Evolutionary conservation across 2,329 filamentous ascomycete species (phyloP).

Genomic region (Aspergillus sp.): DNA sequence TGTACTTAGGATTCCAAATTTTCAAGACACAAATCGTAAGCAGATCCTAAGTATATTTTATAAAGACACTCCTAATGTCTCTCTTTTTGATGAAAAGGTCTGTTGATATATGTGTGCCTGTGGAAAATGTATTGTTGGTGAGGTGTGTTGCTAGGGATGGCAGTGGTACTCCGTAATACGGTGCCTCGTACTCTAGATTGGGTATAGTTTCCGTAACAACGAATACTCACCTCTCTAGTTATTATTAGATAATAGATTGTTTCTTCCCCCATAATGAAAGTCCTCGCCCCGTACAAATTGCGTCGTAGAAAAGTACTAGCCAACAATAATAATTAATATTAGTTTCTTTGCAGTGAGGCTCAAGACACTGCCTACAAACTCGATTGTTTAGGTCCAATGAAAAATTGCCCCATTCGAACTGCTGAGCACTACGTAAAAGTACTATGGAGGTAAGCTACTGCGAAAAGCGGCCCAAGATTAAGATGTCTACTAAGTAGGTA

Average conservation of each 20-base stretch:
- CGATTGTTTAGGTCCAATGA: no score
- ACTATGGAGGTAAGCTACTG: no score
- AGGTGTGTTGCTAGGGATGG: slow-evolving; percentile 3
- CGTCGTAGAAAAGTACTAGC: no score
- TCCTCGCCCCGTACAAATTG: no score
- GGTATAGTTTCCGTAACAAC: slow-evolving; percentile 4
- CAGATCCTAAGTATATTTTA: neutral
- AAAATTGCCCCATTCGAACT: no score
- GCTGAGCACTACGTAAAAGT: no score
- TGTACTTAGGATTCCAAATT: neutral
- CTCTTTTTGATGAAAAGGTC: neutral
- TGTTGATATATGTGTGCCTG: neutral
- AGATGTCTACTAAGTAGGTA: no score
- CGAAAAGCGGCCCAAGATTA: no score
- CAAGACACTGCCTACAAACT: neutral
- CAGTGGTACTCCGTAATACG: neutral
- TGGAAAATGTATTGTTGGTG: neutral
- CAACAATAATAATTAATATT: neutral
- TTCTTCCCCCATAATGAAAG: neutral
- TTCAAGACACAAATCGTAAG: neutral
- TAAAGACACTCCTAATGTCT: neutral
- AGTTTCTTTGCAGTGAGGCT: neutral
- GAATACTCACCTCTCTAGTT: neutral
- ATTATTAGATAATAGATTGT: no score
- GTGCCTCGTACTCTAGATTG: neutral